phyloP scores from a whole-genome alignment of 176 grass and related monocot genomes.

The Thinopyrum elongatum region DNA sequence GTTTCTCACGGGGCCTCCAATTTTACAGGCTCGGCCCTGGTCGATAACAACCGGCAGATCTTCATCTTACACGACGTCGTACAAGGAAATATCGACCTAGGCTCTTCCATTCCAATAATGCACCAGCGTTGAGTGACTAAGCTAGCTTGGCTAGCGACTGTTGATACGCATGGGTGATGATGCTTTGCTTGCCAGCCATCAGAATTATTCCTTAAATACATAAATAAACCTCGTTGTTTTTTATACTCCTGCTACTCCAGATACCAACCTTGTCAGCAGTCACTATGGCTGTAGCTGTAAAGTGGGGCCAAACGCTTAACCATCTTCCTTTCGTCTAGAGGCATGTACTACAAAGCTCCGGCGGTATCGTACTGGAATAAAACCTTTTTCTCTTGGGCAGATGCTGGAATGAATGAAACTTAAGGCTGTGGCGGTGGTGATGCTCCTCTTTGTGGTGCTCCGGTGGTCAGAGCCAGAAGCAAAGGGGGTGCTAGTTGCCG shows the following conservation, averaged over 20 bases:
- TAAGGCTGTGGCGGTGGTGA: too few relatives aligned
- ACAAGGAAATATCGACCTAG: not conserved
- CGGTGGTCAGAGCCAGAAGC: too few relatives aligned
- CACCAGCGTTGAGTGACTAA: not conserved
- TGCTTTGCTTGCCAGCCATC: not conserved
- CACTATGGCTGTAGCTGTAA: constrained; percentile 16
- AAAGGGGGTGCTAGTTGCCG: too few relatives aligned
- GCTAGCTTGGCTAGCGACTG: constrained; percentile 10
- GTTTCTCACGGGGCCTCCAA: too few relatives aligned
- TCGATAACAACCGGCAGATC: not conserved
- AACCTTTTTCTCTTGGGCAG: not conserved
- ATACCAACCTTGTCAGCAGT: not conserved
- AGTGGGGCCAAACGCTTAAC: not conserved
- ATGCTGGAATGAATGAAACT: not conserved
- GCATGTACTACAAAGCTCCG: not conserved
- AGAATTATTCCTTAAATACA: not conserved
- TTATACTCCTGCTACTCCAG: not conserved
- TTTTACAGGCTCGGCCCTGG: too few relatives aligned
- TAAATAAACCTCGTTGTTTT: not conserved
- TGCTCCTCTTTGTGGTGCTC: too few relatives aligned
- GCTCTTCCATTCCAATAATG: not conserved
- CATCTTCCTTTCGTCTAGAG: not conserved
- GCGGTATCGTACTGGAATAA: not conserved
- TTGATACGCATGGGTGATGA: not conserved
- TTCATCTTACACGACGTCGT: not conserved